phyloP scores from a whole-genome alignment of 2,329 filamentous ascomycete species.

The Aspergillus uvarum region DNA sequence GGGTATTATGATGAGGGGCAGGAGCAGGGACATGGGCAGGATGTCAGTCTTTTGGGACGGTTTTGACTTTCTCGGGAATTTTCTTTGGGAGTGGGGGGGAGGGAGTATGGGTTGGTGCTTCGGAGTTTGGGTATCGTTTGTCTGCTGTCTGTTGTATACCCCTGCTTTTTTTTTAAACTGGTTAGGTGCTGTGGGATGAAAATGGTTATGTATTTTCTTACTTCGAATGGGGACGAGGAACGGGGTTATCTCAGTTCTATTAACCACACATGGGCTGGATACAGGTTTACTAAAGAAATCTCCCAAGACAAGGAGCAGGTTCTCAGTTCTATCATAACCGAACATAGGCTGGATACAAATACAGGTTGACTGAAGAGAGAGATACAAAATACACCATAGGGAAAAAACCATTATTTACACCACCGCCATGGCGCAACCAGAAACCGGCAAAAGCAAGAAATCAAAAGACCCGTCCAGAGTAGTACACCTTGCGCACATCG shows the following conservation, averaged over 20 bases:
- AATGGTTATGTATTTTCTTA: too few species aligned
- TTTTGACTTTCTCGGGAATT: too few species aligned
- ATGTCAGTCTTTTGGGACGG: background rate
- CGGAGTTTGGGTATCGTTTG: too few species aligned
- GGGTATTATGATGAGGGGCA: slow-evolving; percentile 21
- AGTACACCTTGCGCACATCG: slow-evolving; percentile 95
- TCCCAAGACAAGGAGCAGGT: too few species aligned
- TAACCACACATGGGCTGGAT: too few species aligned
- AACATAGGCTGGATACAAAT: slow-evolving; percentile 29
- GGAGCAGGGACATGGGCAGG: slow-evolving; percentile 6
- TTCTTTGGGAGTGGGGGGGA: too few species aligned
- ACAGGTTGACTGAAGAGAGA: slow-evolving; percentile 21
- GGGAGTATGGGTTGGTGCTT: slow-evolving; percentile 14
- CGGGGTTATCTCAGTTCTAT: too few species aligned
- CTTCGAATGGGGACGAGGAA: too few species aligned
- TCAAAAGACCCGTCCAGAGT: slow-evolving; percentile 59
- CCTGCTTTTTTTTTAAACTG: too few species aligned
- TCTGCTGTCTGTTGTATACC: too few species aligned
- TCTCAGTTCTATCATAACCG: background rate
- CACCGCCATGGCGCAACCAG: slow-evolving; percentile 20
- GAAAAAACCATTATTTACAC: slow-evolving; percentile 23
- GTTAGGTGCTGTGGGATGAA: too few species aligned
- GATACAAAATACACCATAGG: slow-evolving; percentile 18
- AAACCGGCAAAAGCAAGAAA: background rate
- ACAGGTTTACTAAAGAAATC: too few species aligned